These are phyloP conservation scores for Trichoderma polysporum DNA, from an alignment of 2,329 filamentous ascomycete genomes.

Conservation along the genomic window DNA sequence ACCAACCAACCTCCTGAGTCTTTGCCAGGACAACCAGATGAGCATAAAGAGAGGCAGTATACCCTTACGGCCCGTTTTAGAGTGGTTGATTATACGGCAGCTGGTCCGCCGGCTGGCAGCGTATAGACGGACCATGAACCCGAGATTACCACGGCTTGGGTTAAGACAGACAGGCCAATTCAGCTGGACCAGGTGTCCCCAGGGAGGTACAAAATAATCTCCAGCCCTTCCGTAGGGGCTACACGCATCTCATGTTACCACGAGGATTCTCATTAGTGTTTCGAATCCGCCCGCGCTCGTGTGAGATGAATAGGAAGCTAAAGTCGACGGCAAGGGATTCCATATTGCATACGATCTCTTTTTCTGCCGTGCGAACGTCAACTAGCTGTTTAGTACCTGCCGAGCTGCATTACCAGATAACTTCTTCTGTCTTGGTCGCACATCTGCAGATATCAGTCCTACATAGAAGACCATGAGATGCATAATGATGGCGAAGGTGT, in stretches of 20 bases:
- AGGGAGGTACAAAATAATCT: neutral
- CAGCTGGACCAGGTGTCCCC: neutral
- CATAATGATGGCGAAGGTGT: neutral
- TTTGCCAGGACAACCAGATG: neutral
- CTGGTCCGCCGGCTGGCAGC: conserved; percentile 10
- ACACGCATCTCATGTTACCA: conserved; percentile 1
- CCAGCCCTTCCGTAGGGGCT: neutral
- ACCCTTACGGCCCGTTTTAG: neutral
- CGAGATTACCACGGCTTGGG: neutral
- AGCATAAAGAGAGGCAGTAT: neutral
- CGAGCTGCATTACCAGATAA: neutral
- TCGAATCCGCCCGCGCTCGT: conserved; percentile 6
- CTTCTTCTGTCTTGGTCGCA: neutral
- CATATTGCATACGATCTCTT: neutral
- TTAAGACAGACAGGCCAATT: neutral
- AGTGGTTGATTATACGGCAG: neutral
- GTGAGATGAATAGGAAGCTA: neutral
- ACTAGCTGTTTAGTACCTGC: neutral
- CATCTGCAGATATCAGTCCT: neutral
- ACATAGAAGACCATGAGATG: neutral
- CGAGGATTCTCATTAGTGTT: neutral
- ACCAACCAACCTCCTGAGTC: neutral
- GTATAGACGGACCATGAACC: neutral
- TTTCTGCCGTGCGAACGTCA: neutral
- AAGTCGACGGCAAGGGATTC: neutral